Evolutionary conservation across 805 yeast species (phyloP).

Genomic region (Blastobotrys chiropterorum): DNA sequence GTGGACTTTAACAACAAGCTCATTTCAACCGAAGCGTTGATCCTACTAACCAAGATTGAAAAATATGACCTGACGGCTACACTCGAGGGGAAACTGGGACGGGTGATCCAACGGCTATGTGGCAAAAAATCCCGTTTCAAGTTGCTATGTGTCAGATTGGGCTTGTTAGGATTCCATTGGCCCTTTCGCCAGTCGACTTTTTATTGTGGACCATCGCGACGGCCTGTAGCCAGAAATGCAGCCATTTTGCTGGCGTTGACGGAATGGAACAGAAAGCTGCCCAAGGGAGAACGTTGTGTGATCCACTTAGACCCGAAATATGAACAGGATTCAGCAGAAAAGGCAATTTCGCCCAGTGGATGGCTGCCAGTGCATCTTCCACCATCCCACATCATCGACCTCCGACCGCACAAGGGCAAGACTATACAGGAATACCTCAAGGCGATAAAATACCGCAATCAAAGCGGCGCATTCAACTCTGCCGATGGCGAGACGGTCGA

Average conservation of each 20-base stretch:
- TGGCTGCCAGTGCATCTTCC: constrained; percentile 35
- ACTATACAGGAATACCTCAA: constrained; percentile 35
- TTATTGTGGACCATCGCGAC: constrained; percentile 34
- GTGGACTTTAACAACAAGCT: constrained; percentile 32
- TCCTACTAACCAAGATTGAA: constrained; percentile 34
- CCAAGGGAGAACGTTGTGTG: constrained; percentile 29
- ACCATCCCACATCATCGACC: constrained; percentile 37
- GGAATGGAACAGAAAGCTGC: constrained; percentile 31
- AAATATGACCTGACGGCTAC: constrained; percentile 36
- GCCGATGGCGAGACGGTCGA: constrained; percentile 35
- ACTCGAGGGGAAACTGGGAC: constrained; percentile 28
- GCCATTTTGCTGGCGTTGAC: constrained; percentile 36
- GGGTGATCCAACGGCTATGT: constrained; percentile 22
- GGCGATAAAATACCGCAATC: constrained; percentile 37
- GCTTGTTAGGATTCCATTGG: constrained; percentile 41
- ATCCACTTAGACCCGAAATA: constrained; percentile 37
- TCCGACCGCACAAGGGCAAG: constrained; percentile 32
- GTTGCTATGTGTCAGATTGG: constrained; percentile 35
- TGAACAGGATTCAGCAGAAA: constrained; percentile 30
- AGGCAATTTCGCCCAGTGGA: constrained; percentile 34
- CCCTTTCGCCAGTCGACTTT: constrained; percentile 39
- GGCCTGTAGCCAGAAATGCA: constrained; percentile 38
- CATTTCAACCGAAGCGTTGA: constrained; percentile 37
- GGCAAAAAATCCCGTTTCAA: constrained; percentile 32
- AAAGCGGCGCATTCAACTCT: constrained; percentile 31